These are phyloP conservation scores for Agrostemma githago DNA, from an alignment of 148 eudicot species.

Conservation along the genomic window DNA sequence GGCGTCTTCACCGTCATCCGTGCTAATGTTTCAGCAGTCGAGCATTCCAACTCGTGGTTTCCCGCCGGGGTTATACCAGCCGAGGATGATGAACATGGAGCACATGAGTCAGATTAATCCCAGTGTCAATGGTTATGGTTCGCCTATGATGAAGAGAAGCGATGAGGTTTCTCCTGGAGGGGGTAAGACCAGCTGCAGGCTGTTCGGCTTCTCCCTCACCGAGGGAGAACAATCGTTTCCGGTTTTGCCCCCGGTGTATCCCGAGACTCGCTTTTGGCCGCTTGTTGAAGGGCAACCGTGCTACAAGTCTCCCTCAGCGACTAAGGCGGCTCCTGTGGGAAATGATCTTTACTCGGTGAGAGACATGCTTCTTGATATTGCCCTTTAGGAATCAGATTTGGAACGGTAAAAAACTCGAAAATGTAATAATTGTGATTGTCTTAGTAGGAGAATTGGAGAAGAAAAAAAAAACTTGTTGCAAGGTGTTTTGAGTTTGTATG, in stretches of 20 bases:
- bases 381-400: constrained; percentile 27
- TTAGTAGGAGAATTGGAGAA: constrained; percentile 3
- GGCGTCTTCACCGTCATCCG: constrained; percentile 62
- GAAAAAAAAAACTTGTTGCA: neutral
- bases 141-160: constrained; percentile 28
- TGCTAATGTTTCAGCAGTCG: constrained; percentile 52
- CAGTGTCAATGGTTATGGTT: constrained; percentile 18
- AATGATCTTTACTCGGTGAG: constrained; percentile 47
- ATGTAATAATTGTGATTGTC: constrained; percentile 10
- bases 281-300: constrained; percentile 42
- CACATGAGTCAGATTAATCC: constrained; percentile 7
- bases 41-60: constrained; percentile 29
- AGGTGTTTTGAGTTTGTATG: constrained; percentile 13
- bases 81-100: constrained; percentile 16
- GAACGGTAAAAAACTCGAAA: neutral
- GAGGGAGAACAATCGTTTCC: constrained; percentile 40
- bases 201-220: constrained; percentile 70
- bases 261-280: constrained; percentile 30
- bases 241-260: constrained; percentile 11
- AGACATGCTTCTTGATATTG: constrained; percentile 68
- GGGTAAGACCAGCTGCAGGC: constrained; percentile 59
- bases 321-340: constrained; percentile 38
- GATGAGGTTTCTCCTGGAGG: constrained; percentile 28
- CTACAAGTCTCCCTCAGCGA: constrained; percentile 40
- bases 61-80: constrained; percentile 17